Evolutionary conservation across 2,329 filamentous ascomycete species (phyloP), one percentile per base, ranked within the genome.

Genomic region (Cordyceps fumosorosea): DNA sequence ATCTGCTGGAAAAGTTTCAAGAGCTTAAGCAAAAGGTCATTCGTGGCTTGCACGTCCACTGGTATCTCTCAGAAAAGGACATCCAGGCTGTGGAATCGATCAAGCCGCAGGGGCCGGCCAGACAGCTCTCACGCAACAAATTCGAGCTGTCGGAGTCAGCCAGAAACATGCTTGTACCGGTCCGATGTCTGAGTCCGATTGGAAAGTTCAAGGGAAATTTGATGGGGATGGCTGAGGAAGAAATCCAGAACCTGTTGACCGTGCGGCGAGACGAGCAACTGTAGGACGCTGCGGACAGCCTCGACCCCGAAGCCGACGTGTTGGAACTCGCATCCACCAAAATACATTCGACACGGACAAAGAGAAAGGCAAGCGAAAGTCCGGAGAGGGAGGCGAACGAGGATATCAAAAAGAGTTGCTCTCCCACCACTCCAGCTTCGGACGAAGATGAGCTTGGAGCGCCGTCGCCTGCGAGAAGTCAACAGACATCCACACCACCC

Each of bases 1-100:
- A 60, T 2, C 26, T 66, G 3, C 58, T 65, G 1, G 34, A 66
- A 20, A 45, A 16, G 0, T 64, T 66, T 10, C 45, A 58, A 26
- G 10, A 11, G 11, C 10, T 40, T 42, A 40, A 26, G 18, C 10
- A 14, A 10, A 40, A 7, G n/a, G 20, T 20, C 18, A 18, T 53
- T 29, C 22, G 26, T 3, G 60, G 58, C 12, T 34, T 22, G 5
- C 34, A 42, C 4, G 20, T 62, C 26, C 5, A 51, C 11, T 62
- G 60, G 60, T 40, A 55, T 20, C 47, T 62, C 16, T 22, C 54
- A 6, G 29, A 5, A 3, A 2, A n/a, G 18, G 52, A 62, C 8
- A 20, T 55, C 2, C 12, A 56, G 24, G 42, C 7, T 4, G 51
- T 40, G 37, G 54, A 53, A 20, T 26, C 40, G 10, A 11, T 37